phyloP scores from a whole-genome alignment of 1,284 basidiomycete species.

The Ganoderma sinense region DNA sequence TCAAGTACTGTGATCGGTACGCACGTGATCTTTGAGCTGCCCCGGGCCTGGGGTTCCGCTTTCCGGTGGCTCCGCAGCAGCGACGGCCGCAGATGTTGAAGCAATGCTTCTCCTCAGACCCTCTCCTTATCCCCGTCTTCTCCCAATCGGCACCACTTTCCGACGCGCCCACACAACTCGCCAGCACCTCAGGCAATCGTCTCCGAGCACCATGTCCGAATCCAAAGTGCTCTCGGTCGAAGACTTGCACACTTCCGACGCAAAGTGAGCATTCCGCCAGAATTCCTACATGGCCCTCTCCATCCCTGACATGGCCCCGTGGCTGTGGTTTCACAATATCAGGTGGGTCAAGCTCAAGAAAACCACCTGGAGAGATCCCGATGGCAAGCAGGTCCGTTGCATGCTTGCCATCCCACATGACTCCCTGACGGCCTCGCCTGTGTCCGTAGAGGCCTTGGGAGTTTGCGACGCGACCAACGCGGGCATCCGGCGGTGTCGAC shows the following conservation, averaged over 20 bases:
- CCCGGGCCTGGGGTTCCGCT: constrained; percentile 17
- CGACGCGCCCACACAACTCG: neutral
- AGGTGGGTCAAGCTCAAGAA: constrained; percentile 82
- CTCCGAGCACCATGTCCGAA: constrained; percentile 37
- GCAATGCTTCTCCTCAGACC: neutral
- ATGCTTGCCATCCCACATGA: neutral
- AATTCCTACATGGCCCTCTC: constrained; percentile 12
- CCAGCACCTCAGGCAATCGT: constrained; percentile 9
- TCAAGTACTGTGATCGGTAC: constrained; percentile 11
- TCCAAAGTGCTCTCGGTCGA: constrained; percentile 42
- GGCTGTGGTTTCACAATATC: constrained; percentile 19
- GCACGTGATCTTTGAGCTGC: constrained; percentile 27
- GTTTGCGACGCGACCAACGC: constrained; percentile 81
- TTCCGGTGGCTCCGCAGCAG: neutral
- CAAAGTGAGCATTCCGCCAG: constrained; percentile 55
- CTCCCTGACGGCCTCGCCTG: neutral
- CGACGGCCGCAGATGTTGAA: neutral
- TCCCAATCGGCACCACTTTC: neutral
- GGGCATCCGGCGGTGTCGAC: constrained; percentile 79
- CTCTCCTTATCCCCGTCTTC: neutral
- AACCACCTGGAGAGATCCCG: constrained; percentile 77
- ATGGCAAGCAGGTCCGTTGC: constrained; percentile 69
- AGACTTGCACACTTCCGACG: constrained; percentile 62
- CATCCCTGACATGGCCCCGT: constrained; percentile 14
- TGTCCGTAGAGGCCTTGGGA: constrained; percentile 80